Base-by-base conservation (phyloP, 2,329 filamentous ascomycete species). In the Truncatella angustata region DNA sequence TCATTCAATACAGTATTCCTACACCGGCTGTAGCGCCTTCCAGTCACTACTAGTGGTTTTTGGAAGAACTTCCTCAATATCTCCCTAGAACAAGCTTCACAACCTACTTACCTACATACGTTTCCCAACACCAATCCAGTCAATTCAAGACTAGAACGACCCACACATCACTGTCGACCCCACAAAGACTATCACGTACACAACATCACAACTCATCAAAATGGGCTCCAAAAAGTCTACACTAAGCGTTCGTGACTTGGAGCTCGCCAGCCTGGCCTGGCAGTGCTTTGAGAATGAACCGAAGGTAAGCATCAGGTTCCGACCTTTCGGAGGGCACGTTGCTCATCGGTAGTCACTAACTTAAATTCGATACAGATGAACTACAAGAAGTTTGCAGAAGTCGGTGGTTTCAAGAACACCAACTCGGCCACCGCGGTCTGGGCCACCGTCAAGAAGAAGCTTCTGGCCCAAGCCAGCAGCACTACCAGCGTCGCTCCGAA, bases 361-460 rank as follows among this genome's bases (percentile, higher is more conserved):
- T 47, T 32, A 9, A 5, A 28, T 18, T 6, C 4, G 4, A 18
- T 11, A 11, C 18, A 53, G 51, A 14, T 53, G 21, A 14, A 53
- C 51, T 35, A 44, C 11, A 16, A 16, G 10, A 53, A 49, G 39
- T 26, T 53, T 9, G 10, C n/a, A 5, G 20, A 45, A 11, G n/a
- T 44, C 7, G 45, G 30, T 11, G 46, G 51, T 5, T 49, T 53
- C 37, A 30, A 16, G 30, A 49, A 45, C 16, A 3, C 18, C 20
- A 7, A 3, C 4, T 35, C 45, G 5, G 37, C 45, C 30, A 34
- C 18, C 30, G 39, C 45, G 28, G 32, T 21, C 45, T 53, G 51
- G 51, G 7, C 11, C 21, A 5, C 39, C 3, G 35, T 49, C 45
- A 53, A 53, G 45, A 53, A 49, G 45, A 49, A 49, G 51, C 45